Conservation (phyloP, 768 basidiomycete species). For the Gelatoporia subvermispora region DNA sequence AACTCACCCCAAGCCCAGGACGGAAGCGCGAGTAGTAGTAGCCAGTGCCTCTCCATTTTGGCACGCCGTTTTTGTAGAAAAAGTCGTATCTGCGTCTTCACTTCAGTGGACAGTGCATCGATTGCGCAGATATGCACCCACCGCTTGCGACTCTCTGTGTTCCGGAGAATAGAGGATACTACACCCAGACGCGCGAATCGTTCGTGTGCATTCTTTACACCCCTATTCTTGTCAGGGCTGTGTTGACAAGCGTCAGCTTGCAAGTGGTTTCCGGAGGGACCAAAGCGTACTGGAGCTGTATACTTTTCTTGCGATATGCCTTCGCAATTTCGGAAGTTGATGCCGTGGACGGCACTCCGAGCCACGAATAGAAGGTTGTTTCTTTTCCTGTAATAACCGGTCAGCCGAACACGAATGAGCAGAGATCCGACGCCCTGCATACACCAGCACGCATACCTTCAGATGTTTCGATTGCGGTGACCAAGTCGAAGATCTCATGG, state of each 20-base stretch:
- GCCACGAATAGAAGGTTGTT: conserved; percentile 94
- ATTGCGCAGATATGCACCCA: conserved; percentile 31
- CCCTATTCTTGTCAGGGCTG: conserved; percentile 95
- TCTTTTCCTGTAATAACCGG: conserved; percentile 58
- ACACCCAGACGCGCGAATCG: conserved; percentile 91
- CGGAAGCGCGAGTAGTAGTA: conserved; percentile 97
- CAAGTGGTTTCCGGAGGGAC: background rate
- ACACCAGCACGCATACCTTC: conserved; percentile 51
- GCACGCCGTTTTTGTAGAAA: conserved; percentile 97
- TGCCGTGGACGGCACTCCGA: conserved; percentile 75
- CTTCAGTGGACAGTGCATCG: background rate
- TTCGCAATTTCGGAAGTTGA: conserved; percentile 73
- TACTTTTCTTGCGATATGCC: conserved; percentile 89
- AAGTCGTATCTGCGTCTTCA: conserved; percentile 64
- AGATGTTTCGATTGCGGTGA: conserved; percentile 68
- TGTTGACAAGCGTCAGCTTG: background rate
- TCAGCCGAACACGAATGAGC: background rate
- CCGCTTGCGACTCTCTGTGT: conserved; percentile 70
- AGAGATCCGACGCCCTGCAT: background rate
- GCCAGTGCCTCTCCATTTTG: conserved; percentile 92
- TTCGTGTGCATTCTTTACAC: conserved; percentile 76
- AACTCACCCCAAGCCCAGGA: conserved; percentile 79
- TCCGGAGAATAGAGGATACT: conserved; percentile 75
- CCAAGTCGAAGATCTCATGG: conserved; percentile 94
- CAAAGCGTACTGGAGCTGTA: conserved; percentile 76